Base-by-base conservation (phyloP, 352 stramenopile genomes). In the Globisporangium takayamanum region DNA sequence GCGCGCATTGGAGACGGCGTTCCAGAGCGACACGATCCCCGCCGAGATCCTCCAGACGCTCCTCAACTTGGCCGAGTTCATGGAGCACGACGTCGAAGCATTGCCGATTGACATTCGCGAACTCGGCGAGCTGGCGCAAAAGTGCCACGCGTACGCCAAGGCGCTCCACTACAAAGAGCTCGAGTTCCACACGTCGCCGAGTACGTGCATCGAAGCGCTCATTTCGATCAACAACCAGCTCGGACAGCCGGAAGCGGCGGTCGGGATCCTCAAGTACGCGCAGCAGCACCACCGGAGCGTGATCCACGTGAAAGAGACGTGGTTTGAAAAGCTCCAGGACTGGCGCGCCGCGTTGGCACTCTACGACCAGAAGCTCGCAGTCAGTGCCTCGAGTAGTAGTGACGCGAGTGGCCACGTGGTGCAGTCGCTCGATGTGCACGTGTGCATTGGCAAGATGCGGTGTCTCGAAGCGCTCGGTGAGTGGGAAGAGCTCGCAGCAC, bases 161-260 rank as follows among this genome's bases (percentile, higher is more conserved):
- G 63, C 82, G 55, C 51, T 94, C 63, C 93, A 98, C 56, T 99
- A 98, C 70, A 98, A 99, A 69, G 97, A 99, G 61, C 75, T 98
- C 1, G 96, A 99, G 70, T 99, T 98, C 58, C 78, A 91, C 53
- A 92, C 79, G 22, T 83, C 91, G n/a, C 87, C 87, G 7, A 81
- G 73, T 15, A 95, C 86, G n/a, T 98, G 94, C 68, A 97, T 99
- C n/a, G 97, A 99, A 66, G 84, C 88, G 42, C 80, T 99, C 1
- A 99, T 99, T 47, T 96, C 94, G 39, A 99, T 99, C 49, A 99
- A 99, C 75, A 98, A 99, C 54, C 98, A 99, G 71, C 68, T 99
- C 1, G 95, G 97, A 11, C 80, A 95, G 50, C 88, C 94, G 0
- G 97, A 99, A 64, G 97, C 96, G 14, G 97, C 97, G 12, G 78